Evolutionary conservation across 2,329 filamentous ascomycete genomes (phyloP), one percentile per base, ranked within the genome.

Genomic region (Cordyceps cateniannulata): DNA sequence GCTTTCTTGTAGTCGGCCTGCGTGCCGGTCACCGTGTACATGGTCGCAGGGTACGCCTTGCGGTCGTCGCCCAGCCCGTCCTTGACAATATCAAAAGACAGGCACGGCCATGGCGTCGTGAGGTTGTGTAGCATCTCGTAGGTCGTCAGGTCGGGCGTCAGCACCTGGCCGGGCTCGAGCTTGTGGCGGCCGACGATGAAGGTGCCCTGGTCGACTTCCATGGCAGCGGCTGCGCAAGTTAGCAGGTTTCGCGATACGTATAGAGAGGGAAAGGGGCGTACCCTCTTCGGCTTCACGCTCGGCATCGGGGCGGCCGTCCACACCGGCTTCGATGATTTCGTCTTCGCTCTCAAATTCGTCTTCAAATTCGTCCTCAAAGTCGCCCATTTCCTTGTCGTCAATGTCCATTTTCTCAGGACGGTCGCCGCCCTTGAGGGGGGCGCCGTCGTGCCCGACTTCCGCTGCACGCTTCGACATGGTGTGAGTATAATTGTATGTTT

Each of bases 61-160:
- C 95, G 88, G 74, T 91, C 87, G 71, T 96, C 89, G 66, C 95
- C 95, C 20, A 99, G 83, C 57, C 82, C 81, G 76, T 99, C 95
- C 68, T 83, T 87, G 64, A 99, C 76, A 63, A 99, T 88, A 72
- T 98, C 95, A 75, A 97, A 96, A 2, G 93, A 98, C 18, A 99
- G 83, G 73, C 95, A 99, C 3, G 95, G 95, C 95, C 95, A 99
- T 1, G 92, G 92, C 8, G 93, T 93, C 74, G 89, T 95, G 65
- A 99, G 84, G 63, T 86, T 91, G 80, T 99, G 95, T 62, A 99
- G 85, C 92, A 99, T 96, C 73, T 97, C 89, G 79, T 99, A 99
- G 6, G 93, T 93, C n/a, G 90, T 91, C 62, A 90, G 82, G 75
- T 99, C 95, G 16, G 95, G 93, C 3, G 92, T 86, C 61, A 99